Evolutionary conservation across 495 filamentous ascomycete species (phyloP), one percentile per base, ranked within the genome.

Genomic region (Penicillium ochrochloron): DNA sequence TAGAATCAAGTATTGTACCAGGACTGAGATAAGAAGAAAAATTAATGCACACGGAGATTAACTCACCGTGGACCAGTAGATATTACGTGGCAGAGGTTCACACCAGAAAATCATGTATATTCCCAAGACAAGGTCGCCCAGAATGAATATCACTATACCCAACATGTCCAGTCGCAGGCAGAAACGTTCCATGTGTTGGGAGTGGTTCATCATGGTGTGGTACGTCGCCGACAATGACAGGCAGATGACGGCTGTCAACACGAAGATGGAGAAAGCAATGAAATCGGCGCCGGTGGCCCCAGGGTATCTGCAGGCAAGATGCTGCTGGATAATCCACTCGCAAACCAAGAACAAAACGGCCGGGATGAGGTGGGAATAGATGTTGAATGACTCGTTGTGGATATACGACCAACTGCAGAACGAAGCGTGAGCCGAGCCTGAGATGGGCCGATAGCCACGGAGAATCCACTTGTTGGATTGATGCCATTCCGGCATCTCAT

Each of bases 331-430:
- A 34, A 59, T 57, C 37, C 64, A 57, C 21, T 66, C 60, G 48
- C 61, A 59, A 3, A 74, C 48, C 0, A 74, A 65, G 27, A 75
- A 70, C 7, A 53, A 6, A 9, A 72, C 21, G 12, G 70, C 66
- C 0, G 73, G 73, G 4, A 76, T 61, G 0, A 76, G 61, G 41
- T 79, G 72, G 21, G 75, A 70, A 41, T 70, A 78, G 19, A 79
- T 74, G 63, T 79, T 76, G 37, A 71, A 62, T n/a, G 72, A 63
- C 52, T 78, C 74, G 42, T 78, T 78, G 68, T 77, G 75, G 15
- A 76, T 23, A 52, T 74, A 73, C 15, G 41, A 54, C 61, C 62
- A 70, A 64, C 75, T 78, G 44, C 39, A 42, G 51, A 78, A 66
- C 10, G 64, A 77, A 15, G 21, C 62, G n/a, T 15, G 63, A 54